Base-by-base conservation (phyloP, 768 basidiomycete species). In the Pulveroboletus ravenelii region DNA sequence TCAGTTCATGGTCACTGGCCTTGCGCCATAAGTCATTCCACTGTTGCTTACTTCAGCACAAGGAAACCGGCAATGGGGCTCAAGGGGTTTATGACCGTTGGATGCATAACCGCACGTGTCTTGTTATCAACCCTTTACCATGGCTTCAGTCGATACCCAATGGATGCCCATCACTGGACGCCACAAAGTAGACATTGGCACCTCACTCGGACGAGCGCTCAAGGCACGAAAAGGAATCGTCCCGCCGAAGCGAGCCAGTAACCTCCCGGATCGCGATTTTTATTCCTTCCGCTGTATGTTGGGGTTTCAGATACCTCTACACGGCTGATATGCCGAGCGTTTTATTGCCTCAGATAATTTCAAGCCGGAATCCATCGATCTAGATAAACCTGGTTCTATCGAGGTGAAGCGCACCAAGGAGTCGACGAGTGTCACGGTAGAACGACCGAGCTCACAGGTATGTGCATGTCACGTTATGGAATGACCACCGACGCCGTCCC, bases 211-310 rank as follows among this genome's bases (percentile, higher is more conserved):
- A n/a, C 76, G 79, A 49, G 78, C 82, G 4, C 75, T 90, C 62
- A 87, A 82, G 63, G 80, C 84, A 10, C 81, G 87, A 59, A 82
- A 81, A 59, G 80, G 79, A 23, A 70, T 72, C 1, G 67, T 75
- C 6, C 72, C 58, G 41, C 69, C 53, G 69, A 76, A 64, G 65
- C 74, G 64, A 17, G 63, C 58, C 34, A 62, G 46, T 9, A 74
- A 74, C 49, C 69, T 80, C 48, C 81, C 83, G 25, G 80, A 82
- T 61, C 75, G 78, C 47, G 84, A 87, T 56, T 87, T 87, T 66
- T 87, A 84, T 63, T 81, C 85, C n/a, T 79, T 90, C 59, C 76
- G 85, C 57, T 90, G 88, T 89, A 55, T 55, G 84, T 75, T 23
- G 48, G 36, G 17, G 45, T 38, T 52, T 34, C 31, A 23, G n/a